These are phyloP conservation scores for Cenococcum geophilum DNA, from an alignment of 495 filamentous ascomycete genomes.

Conservation along the genomic window DNA sequence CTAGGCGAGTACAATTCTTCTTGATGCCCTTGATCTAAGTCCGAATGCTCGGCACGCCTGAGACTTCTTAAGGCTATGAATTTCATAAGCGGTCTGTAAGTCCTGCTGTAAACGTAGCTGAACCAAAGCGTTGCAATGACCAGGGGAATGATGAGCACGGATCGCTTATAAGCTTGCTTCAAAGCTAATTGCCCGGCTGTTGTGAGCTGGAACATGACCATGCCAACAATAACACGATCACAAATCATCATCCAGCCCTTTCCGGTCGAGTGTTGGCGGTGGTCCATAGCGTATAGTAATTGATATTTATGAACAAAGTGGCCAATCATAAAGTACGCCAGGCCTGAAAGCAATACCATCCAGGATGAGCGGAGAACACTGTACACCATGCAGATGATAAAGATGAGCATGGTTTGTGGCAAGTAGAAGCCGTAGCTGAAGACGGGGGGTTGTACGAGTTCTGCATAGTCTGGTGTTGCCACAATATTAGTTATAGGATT, in stretches of 20 bases:
- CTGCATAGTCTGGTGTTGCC: constrained; percentile 59
- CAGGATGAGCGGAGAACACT: constrained; percentile 79
- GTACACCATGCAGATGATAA: constrained; percentile 94
- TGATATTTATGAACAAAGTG: constrained; percentile 98
- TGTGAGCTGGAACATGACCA: constrained; percentile 81
- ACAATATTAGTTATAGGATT: constrained; percentile 8
- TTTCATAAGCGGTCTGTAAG: constrained; percentile 78
- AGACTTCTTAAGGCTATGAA: constrained; percentile 91
- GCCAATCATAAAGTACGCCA: constrained; percentile 82
- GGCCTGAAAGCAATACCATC: constrained; percentile 73
- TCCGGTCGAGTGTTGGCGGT: constrained; percentile 90
- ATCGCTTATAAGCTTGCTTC: constrained; percentile 60
- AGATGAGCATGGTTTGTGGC: constrained; percentile 81
- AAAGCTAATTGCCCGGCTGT: constrained; percentile 83
- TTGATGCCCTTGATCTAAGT: constrained; percentile 18
- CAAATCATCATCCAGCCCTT: constrained; percentile 94
- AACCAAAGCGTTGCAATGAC: constrained; percentile 78
- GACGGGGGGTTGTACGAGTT: constrained; percentile 71
- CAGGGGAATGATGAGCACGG: constrained; percentile 68
- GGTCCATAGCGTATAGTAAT: constrained; percentile 96
- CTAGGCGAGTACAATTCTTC: constrained; percentile 15
- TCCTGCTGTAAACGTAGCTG: constrained; percentile 62
- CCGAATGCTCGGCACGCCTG: constrained; percentile 47
- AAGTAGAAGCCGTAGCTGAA: constrained; percentile 97
- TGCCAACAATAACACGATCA: constrained; percentile 74